A percentile compares a stretch with the other conserved stretches of the same genome.
These are phyloP conservation scores for Fibroporia radiculosa DNA, from an alignment of 768 basidiomycete species.

Conservation along the genomic window DNA sequence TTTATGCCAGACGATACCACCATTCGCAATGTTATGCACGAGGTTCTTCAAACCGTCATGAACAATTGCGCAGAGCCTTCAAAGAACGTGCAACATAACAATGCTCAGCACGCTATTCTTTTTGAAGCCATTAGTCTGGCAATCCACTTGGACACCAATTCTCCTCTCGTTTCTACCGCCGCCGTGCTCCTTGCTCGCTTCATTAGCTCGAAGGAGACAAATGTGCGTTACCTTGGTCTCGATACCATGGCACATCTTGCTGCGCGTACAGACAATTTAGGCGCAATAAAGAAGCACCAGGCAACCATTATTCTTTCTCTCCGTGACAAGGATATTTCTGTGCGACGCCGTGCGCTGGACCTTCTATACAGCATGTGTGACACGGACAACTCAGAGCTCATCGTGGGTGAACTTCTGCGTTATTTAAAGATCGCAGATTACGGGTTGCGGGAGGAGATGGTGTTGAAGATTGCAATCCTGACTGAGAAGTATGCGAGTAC, in stretches of 20 bases:
- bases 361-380: conserved; percentile 99
- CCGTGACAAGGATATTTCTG: conserved; percentile 95
- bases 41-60: conserved; percentile 86
- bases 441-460: conserved; percentile 95
- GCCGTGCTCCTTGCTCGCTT: conserved; percentile 90
- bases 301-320: conserved; percentile 90
- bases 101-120: conserved; percentile 95
- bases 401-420: conserved; percentile 90
- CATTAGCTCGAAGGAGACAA: conserved; percentile 97
- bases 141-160: conserved; percentile 91
- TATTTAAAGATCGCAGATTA: conserved; percentile 97
- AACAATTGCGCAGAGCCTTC: conserved; percentile 86
- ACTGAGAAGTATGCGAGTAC: conserved; percentile 99
- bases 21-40: conserved; percentile 65
- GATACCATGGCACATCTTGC: conserved; percentile 99
- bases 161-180: conserved; percentile 80
- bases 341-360: conserved; percentile 89
- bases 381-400: conserved; percentile 89
- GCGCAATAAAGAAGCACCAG: conserved; percentile 92
- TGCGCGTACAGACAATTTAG: conserved; percentile 84
- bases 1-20: conserved; percentile 69
- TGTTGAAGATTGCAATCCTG: conserved; percentile 94
- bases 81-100: conserved; percentile 95
- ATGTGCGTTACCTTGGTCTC: conserved; percentile 93
- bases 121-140: conserved; percentile 97